Evolutionary conservation across 225 moss, liverwort and hornwort genomes (phyloP).

Genomic region (Ulota crispa): DNA sequence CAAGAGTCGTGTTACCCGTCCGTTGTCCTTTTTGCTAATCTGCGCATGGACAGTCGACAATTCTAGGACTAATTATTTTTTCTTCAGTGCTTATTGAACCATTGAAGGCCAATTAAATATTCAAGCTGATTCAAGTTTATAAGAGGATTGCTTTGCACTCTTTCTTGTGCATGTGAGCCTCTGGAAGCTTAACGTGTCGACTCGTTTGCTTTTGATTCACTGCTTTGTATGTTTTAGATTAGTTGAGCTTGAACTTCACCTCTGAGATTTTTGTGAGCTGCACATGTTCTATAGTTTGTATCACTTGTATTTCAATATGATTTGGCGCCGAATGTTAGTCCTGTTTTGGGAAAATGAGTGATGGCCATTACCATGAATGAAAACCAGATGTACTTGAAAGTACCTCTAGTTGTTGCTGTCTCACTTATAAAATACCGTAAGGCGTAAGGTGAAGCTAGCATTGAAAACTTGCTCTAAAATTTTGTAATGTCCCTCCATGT

Average conservation of each 20-base stretch:
- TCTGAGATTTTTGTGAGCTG: background rate
- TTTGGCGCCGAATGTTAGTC: background rate
- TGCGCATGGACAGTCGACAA: slow-evolving; percentile 1
- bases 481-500: too few relatives aligned
- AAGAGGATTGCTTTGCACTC: slow-evolving; percentile 12
- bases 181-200: background rate
- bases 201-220: background rate
- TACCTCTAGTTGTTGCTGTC: too few relatives aligned
- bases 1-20: background rate
- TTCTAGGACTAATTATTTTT: slow-evolving; percentile 34
- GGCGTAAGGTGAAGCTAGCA: too few relatives aligned
- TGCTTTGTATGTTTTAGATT: background rate
- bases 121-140: slow-evolving; percentile 11
- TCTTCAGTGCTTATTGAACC: slow-evolving; percentile 43
- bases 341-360: background rate
- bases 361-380: background rate
- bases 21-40: slow-evolving; percentile 1
- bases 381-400: background rate
- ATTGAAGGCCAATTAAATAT: slow-evolving; percentile 29
- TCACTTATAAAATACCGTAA: too few relatives aligned
- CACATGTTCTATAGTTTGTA: background rate
- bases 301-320: background rate
- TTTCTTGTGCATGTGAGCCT: background rate
- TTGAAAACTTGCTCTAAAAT: too few relatives aligned
- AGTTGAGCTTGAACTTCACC: background rate